Base-by-base conservation (phyloP, 768 basidiomycete genomes). In the Clavulina sp. region DNA sequence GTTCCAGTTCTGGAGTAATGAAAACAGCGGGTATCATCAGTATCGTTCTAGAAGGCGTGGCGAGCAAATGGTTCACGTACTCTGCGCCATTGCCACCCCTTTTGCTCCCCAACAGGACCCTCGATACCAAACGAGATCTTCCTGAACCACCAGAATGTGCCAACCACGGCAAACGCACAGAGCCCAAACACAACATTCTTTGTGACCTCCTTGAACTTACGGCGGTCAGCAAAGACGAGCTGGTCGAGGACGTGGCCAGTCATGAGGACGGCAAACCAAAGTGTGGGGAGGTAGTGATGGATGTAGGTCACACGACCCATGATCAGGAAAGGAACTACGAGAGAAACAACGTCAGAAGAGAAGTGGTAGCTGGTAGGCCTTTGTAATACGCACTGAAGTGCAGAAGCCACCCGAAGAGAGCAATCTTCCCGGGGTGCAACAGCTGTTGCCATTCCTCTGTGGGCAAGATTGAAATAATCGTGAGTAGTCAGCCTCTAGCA, bases 241-340 rank as follows among this genome's bases (percentile, higher is more conserved):
- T 95, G 89, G 65, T 99, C 92, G 55, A 93, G 71, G 52, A 97
- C 64, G 63, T 95, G 88, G 0, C 81, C 85, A 41, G 81, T 69
- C 83, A 93, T 88, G 49, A 97, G 67, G 46, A 97, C 87, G 23
- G 91, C 74, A 66, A 99, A 99, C 70, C 91, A 97, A n/a, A 96
- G 70, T 0, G 93, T 91, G 4, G 93, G 93, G 6, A 97, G 78
- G 85, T 93, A 96, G 70, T 95, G 91, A 65, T 97, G 93, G 26
- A 97, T 68, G 59, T 96, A 96, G 29, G 91, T 95, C 3, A 69
- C 86, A 54, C 91, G 86, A 21, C 87, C 92, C 95, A 99, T 99
- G 68, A 96, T 80, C 57, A 96, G 68, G 80, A 96, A 99, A 1
- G 93, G 93, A 23, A 82, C 92, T 95, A 58, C 6, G 57, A 36